phyloP scores from a whole-genome alignment of 1,139 yeast genomes.

The Sugiyamaella castrensis region DNA sequence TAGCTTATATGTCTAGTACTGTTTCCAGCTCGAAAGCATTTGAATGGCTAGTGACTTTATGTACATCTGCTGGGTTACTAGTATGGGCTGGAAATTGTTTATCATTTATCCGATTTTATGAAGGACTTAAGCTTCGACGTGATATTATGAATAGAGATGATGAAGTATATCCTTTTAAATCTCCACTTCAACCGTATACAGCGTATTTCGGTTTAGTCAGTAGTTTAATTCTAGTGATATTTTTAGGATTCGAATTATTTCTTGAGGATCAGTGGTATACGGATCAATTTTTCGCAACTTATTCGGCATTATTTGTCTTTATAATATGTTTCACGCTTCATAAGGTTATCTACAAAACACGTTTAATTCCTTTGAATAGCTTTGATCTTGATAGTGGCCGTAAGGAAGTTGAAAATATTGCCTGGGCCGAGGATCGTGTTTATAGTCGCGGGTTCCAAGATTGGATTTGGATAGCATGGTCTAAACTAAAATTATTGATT shows the following conservation, averaged over 20 bases:
- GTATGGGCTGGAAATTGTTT: slow-evolving; percentile 84
- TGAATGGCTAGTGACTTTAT: slow-evolving; percentile 59
- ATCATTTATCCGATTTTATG: slow-evolving; percentile 65
- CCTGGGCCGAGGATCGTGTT: slow-evolving; percentile 40
- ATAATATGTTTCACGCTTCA: slow-evolving; percentile 54
- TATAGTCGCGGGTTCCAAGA: slow-evolving; percentile 24
- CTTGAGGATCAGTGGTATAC: slow-evolving; percentile 60
- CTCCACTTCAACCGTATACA: slow-evolving; percentile 73
- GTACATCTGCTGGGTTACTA: slow-evolving; percentile 67
- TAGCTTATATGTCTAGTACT: slow-evolving; percentile 59
- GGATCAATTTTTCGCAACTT: slow-evolving; percentile 62
- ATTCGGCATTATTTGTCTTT: slow-evolving; percentile 61
- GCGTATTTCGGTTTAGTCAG: slow-evolving; percentile 67
- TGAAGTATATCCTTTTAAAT: slow-evolving; percentile 61
- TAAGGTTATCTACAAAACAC: slow-evolving; percentile 52
- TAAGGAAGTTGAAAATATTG: slow-evolving; percentile 51
- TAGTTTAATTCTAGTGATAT: slow-evolving; percentile 52
- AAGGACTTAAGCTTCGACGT: slow-evolving; percentile 56
- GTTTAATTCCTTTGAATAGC: slow-evolving; percentile 56
- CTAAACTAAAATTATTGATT: slow-evolving; percentile 8
- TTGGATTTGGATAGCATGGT: slow-evolving; percentile 10
- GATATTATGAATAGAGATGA: slow-evolving; percentile 33
- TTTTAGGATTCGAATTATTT: slow-evolving; percentile 68
- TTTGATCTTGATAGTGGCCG: slow-evolving; percentile 77
- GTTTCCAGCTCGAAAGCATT: slow-evolving; percentile 62